Evolutionary conservation across 345 rosid genomes (phyloP).

Genomic region (Syzygium jambos): DNA sequence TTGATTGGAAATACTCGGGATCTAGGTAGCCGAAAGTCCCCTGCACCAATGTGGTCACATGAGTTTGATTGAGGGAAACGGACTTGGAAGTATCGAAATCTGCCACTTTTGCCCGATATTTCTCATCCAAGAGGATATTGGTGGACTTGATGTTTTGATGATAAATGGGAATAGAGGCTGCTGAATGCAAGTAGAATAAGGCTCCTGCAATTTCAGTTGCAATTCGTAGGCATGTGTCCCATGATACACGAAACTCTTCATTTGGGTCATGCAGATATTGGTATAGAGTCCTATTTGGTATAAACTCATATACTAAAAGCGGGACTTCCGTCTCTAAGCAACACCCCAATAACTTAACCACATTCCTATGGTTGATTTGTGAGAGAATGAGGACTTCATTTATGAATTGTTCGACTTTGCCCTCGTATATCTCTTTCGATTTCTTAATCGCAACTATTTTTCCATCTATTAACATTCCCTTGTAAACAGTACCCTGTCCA

Average conservation of each 20-base stretch:
- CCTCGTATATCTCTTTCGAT: background rate
- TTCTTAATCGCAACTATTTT: background rate
- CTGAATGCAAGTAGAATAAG: constrained; percentile 1
- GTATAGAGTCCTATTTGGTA: background rate
- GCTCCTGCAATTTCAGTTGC: background rate
- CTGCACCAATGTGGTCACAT: constrained; percentile 3
- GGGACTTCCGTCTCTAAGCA: constrained; percentile 1
- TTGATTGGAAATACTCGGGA: background rate
- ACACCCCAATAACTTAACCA: background rate
- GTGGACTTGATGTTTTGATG: background rate
- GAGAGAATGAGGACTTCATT: constrained; percentile 1
- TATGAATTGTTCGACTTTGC: background rate
- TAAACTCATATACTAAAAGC: background rate
- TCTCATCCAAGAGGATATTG: background rate
- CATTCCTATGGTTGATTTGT: background rate
- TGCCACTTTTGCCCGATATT: background rate
- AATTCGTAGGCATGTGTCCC: constrained; percentile 3
- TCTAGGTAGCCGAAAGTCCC: background rate
- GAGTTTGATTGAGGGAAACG: background rate
- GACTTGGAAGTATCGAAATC: background rate
- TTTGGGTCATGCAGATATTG: background rate
- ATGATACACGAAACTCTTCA: background rate
- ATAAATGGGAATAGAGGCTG: constrained; percentile 1
- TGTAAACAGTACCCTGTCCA: background rate
- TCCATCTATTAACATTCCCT: background rate